Evolutionary conservation across 176 grass and related monocot species (phyloP).

Genomic region (Musa beccarii): DNA sequence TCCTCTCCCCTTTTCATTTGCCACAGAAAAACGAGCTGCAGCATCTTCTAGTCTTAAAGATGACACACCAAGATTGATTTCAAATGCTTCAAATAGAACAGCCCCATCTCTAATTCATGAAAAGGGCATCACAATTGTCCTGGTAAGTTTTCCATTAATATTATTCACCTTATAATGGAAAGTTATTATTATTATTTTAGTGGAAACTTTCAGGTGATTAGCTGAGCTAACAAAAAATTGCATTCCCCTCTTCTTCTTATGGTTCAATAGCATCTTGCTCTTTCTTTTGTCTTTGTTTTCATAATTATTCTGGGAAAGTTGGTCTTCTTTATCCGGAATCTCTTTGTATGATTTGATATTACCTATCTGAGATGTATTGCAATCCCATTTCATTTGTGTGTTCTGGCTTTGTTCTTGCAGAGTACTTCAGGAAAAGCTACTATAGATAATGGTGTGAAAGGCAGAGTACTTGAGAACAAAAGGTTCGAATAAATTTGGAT

Average conservation of each 20-base stretch:
- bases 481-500: background rate
- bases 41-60: background rate
- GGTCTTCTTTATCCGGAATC: background rate
- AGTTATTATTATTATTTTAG: background rate
- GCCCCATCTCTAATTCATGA: background rate
- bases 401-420: background rate
- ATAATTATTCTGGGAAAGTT: background rate
- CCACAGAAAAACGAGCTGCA: background rate
- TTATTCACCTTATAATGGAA: background rate
- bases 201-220: background rate
- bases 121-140: background rate
- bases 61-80: background rate
- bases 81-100: background rate
- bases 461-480: background rate
- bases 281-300: background rate
- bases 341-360: background rate
- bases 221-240: too few species aligned
- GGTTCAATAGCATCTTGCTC: background rate
- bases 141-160: background rate
- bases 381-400: background rate
- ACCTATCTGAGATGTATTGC: background rate
- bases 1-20: conserved; percentile 4
- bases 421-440: background rate
- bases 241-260: background rate
- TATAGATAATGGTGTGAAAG: background rate